phyloP scores from a whole-genome alignment of 345 rosid genomes.

The Ceriops decandra region DNA sequence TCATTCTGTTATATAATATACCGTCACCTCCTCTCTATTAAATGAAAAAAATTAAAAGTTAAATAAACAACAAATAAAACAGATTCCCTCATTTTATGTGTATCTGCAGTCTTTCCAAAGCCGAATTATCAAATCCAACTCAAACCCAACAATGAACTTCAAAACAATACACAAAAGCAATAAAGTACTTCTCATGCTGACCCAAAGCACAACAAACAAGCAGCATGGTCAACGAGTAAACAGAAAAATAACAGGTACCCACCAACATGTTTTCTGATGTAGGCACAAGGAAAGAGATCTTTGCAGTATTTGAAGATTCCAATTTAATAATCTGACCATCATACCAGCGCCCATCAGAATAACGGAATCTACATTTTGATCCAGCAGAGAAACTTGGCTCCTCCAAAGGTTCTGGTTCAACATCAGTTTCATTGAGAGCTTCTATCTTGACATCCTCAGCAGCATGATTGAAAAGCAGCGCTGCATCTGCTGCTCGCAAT shows the following conservation, averaged over 20 bases:
- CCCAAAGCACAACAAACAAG: not conserved
- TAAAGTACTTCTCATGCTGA: not conserved
- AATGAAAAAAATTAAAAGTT: no score
- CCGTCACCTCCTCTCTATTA: no score
- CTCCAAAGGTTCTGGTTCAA: constrained; percentile 49
- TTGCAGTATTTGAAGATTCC: constrained; percentile 52
- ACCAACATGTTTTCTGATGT: constrained; percentile 90
- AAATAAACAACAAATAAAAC: no score
- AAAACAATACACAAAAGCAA: no score
- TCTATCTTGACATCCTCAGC: constrained; percentile 46
- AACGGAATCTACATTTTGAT: constrained; percentile 71
- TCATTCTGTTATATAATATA: no score
- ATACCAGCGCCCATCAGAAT: constrained; percentile 87
- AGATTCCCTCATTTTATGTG: no score
- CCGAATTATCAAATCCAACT: no score
- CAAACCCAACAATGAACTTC: no score
- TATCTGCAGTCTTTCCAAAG: no score
- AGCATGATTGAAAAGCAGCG: constrained; percentile 24
- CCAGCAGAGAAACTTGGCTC: constrained; percentile 48
- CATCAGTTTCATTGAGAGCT: constrained; percentile 38
- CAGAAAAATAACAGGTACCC: constrained; percentile 17
- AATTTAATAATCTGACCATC: constrained; percentile 64
- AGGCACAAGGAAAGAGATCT: constrained; percentile 79
- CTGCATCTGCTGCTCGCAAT: constrained; percentile 59
- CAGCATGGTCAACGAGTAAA: not conserved